These are phyloP conservation scores for Scheffersomyces ergatensis DNA, from an alignment of 805 yeast species.

Conservation along the genomic window DNA sequence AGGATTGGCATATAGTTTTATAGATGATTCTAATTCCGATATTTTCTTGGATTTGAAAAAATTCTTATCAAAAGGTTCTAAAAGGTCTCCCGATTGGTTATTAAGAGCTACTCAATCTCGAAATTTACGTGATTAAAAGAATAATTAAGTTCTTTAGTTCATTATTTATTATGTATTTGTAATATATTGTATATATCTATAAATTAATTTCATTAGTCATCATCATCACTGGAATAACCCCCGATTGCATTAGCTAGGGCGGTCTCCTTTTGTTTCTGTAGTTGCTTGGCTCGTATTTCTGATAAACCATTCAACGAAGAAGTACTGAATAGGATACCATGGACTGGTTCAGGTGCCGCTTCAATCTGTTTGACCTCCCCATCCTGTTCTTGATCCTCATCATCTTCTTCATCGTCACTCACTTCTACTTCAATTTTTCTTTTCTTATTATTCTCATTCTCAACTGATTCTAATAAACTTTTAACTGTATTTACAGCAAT, in stretches of 20 bases:
- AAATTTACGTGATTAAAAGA: slow-evolving; percentile 11
- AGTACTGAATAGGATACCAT: not conserved
- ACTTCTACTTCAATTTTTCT: slow-evolving; percentile 5
- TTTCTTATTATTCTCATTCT: slow-evolving; percentile 16
- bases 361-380: not conserved
- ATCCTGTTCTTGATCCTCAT: slow-evolving; percentile 14
- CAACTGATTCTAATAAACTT: slow-evolving; percentile 34
- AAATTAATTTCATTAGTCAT: slow-evolving; percentile 1
- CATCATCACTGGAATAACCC: slow-evolving; percentile 8
- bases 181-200: not conserved
- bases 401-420: slow-evolving; percentile 13
- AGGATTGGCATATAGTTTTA: slow-evolving; percentile 76
- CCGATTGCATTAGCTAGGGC: slow-evolving; percentile 1
- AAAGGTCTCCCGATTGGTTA: slow-evolving; percentile 15
- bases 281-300: slow-evolving; percentile 1
- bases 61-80: slow-evolving; percentile 40
- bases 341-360: not conserved
- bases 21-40: slow-evolving; percentile 55
- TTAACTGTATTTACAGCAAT: slow-evolving; percentile 53
- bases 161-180: not conserved
- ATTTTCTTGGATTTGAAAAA: slow-evolving; percentile 50
- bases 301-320: not conserved
- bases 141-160: not conserved
- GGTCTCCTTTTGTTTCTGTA: not conserved
- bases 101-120: slow-evolving; percentile 11